A percentile compares a stretch with the other conserved stretches of the same genome.
Evolutionary conservation across 176 grass and related monocot genomes (phyloP).

Genomic region (Oryza nivara): DNA sequence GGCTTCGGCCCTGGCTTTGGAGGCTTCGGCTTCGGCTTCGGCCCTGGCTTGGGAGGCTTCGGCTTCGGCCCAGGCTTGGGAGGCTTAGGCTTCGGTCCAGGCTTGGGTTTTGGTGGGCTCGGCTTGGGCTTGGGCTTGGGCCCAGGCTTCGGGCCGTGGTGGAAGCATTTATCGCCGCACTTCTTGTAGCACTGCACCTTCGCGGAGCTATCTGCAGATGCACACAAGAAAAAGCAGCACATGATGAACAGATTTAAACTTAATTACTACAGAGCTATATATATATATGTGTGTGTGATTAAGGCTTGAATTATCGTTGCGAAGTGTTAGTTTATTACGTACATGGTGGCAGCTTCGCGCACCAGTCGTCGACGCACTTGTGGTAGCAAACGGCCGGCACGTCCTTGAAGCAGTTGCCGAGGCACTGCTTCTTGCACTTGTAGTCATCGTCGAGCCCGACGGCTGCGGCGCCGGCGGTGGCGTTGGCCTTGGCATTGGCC

Average conservation of each 20-base stretch:
- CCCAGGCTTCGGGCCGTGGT: not conserved
- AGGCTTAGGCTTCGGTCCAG: not conserved
- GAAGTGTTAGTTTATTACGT: not conserved
- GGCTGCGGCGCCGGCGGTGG: not conserved
- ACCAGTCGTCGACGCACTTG: constrained; percentile 39
- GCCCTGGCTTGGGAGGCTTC: not conserved
- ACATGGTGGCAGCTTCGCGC: constrained; percentile 38
- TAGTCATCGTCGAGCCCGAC: not conserved
- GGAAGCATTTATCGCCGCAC: constrained; percentile 38
- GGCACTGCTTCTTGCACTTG: constrained; percentile 47
- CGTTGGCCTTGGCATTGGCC: not conserved
- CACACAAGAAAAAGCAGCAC: not conserved
- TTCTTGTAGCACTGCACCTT: constrained; percentile 4
- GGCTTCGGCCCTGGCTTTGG: constrained; percentile 1
- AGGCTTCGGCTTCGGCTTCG: not conserved
- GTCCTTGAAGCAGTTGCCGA: constrained; percentile 48
- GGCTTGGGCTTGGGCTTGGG: not conserved
- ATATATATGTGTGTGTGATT: not conserved
- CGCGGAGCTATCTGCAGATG: not conserved
- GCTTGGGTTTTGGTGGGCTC: not conserved
- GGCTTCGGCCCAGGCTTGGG: not conserved
- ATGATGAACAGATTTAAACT: not conserved
- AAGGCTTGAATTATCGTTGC: not conserved
- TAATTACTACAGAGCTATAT: too few species aligned
- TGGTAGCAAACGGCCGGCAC: constrained; percentile 42